Evolutionary conservation across 176 grass and related monocot genomes (phyloP).

Genomic region (Raddia distichophylla): DNA sequence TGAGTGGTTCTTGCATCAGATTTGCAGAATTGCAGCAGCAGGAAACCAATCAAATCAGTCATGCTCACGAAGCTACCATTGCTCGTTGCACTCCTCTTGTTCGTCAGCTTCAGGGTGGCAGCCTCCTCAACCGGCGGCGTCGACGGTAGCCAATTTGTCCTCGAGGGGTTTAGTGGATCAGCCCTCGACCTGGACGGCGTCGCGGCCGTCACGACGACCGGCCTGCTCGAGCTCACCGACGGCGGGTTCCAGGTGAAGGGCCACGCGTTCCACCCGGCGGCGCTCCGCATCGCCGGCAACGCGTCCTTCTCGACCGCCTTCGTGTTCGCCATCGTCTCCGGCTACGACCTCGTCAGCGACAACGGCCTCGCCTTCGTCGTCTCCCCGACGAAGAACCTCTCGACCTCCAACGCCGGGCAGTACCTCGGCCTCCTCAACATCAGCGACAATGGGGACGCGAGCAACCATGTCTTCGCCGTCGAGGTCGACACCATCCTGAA

Average conservation of each 20-base stretch:
- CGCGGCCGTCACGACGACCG: conserved; percentile 12
- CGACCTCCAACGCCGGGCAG: neutral
- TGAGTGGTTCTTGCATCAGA: too few species aligned
- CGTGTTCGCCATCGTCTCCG: conserved; percentile 35
- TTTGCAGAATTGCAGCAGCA: too few species aligned
- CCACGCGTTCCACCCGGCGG: conserved; percentile 23
- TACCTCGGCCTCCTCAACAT: conserved; percentile 33
- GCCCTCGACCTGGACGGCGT: conserved; percentile 9
- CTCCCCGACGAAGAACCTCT: conserved; percentile 20
- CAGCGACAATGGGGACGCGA: neutral
- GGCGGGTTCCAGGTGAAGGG: conserved; percentile 1
- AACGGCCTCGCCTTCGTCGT: conserved; percentile 39
- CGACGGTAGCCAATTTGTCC: neutral
- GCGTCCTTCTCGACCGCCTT: conserved; percentile 41
- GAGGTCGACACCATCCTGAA: conserved; percentile 47
- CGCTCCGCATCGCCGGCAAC: conserved; percentile 4
- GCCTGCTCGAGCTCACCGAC: conserved; percentile 33
- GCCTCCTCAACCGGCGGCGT: neutral
- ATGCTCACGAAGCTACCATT: too few species aligned
- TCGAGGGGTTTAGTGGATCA: neutral
- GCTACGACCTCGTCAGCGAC: neutral
- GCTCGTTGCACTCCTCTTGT: too few species aligned
- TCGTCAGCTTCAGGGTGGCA: neutral
- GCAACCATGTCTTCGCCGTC: conserved; percentile 38
- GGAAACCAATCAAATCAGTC: too few species aligned